A percentile compares a stretch with the other conserved stretches of the same genome.
These are phyloP conservation scores for Cadophora sp. DNA, from an alignment of 2,329 filamentous ascomycete species.

Conservation along the genomic window DNA sequence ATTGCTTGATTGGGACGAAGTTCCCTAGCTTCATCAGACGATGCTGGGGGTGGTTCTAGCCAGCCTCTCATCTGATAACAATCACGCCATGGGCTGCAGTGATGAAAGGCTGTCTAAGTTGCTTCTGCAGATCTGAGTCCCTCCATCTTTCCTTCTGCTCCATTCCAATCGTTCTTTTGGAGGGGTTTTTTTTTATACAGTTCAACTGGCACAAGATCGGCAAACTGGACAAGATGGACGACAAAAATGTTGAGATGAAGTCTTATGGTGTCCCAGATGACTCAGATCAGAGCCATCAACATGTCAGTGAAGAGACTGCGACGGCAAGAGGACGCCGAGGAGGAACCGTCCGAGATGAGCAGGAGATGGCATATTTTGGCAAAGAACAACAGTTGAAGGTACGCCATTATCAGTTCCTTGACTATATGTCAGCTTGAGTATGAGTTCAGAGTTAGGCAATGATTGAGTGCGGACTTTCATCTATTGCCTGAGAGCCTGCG, in stretches of 20 bases:
- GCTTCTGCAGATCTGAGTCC: conserved; percentile 3
- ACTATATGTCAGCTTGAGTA: not conserved
- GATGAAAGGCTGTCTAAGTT: not conserved
- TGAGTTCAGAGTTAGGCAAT: not conserved
- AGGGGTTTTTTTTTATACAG: not conserved
- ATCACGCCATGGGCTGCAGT: not conserved
- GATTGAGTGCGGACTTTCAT: not conserved
- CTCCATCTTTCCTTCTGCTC: conserved; percentile 1
- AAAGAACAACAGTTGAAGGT: conserved; percentile 40
- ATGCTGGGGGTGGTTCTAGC: not conserved
- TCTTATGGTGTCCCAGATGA: conserved; percentile 16
- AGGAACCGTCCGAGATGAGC: conserved; percentile 35
- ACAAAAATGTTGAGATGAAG: conserved; percentile 27
- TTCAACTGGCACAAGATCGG: not conserved
- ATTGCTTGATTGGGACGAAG: conserved; percentile 6
- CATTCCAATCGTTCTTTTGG: not conserved
- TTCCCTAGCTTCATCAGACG: conserved; percentile 1
- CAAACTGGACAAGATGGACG: conserved; percentile 31
- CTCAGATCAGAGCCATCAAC: conserved; percentile 3
- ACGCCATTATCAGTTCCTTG: not conserved
- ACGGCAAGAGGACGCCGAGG: conserved; percentile 36
- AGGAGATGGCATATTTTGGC: conserved; percentile 40
- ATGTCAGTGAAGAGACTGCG: not conserved
- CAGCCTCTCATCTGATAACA: not conserved
- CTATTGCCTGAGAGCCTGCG: not conserved